Evolutionary conservation across 768 basidiomycete species (phyloP).

Genomic region (Artomyces pyxidatus): DNA sequence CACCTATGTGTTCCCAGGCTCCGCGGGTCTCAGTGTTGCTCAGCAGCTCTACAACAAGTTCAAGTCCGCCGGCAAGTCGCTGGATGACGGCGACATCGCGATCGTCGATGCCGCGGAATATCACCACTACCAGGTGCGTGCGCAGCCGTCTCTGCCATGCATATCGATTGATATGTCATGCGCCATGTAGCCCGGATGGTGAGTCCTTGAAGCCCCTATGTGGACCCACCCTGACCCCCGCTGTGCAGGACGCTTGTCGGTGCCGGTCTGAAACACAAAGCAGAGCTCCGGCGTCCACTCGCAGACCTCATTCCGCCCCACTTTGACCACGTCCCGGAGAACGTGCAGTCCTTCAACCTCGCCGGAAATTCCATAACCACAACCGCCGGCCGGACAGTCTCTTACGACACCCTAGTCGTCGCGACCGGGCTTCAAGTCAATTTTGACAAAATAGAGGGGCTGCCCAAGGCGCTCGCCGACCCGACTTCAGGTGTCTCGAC

Average conservation of each 20-base stretch:
- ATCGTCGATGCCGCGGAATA: slow-evolving; percentile 76
- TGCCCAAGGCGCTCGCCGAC: slow-evolving; percentile 70
- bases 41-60: slow-evolving; percentile 85
- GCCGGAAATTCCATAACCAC: slow-evolving; percentile 66
- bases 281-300: slow-evolving; percentile 58
- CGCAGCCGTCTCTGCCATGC: neutral
- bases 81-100: slow-evolving; percentile 72
- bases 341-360: slow-evolving; percentile 71
- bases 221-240: neutral
- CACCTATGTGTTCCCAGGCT: slow-evolving; percentile 39
- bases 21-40: slow-evolving; percentile 74
- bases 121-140: slow-evolving; percentile 76
- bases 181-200: slow-evolving; percentile 78
- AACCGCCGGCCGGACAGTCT: slow-evolving; percentile 54
- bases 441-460: slow-evolving; percentile 65
- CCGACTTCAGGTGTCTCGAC: slow-evolving; percentile 77
- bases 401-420: slow-evolving; percentile 84
- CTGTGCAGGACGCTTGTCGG: slow-evolving; percentile 79
- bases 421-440: slow-evolving; percentile 86
- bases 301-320: slow-evolving; percentile 65
- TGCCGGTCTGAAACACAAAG: slow-evolving; percentile 71
- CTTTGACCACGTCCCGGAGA: slow-evolving; percentile 62
- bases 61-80: slow-evolving; percentile 52
- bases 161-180: slow-evolving; percentile 3
- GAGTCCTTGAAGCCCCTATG: slow-evolving; percentile 11